Percentiles rank a stretch among this genome's conserved stretches.
Conservation (phyloP, 2,329 filamentous ascomycete species). For the Trichophyton simii region DNA sequence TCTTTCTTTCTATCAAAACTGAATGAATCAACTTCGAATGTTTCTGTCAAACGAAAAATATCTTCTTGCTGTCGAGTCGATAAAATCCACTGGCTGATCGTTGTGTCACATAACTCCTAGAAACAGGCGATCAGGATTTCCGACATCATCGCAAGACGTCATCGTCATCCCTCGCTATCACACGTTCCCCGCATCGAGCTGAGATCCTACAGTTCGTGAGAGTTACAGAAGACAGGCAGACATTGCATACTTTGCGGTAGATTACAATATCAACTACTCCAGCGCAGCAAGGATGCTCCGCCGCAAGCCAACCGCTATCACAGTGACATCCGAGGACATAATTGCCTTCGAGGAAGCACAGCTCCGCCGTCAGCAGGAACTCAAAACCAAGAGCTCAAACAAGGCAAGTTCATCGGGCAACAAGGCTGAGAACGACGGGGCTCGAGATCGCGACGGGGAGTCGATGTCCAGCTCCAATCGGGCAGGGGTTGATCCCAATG, state of each 20-base stretch:
- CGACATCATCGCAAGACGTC: background rate
- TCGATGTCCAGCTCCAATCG: slow-evolving; percentile 11
- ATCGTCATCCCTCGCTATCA: background rate
- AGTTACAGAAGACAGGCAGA: background rate
- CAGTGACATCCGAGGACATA: slow-evolving; percentile 38
- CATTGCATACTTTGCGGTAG: background rate
- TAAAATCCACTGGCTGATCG: too few species aligned
- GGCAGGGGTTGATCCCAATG: slow-evolving; percentile 32
- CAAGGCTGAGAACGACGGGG: background rate
- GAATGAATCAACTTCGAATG: too few species aligned
- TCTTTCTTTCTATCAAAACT: background rate
- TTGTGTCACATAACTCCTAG: background rate
- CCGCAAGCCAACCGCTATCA: slow-evolving; percentile 40
- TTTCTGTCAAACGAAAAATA: too few species aligned
- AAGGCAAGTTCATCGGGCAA: background rate
- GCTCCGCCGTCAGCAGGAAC: slow-evolving; percentile 16
- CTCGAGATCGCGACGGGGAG: background rate
- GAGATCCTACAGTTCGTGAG: background rate
- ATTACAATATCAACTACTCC: too few species aligned
- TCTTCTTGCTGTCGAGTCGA: too few species aligned
- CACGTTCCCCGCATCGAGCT: background rate
- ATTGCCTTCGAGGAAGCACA: slow-evolving; percentile 35
- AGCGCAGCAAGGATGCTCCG: slow-evolving; percentile 32
- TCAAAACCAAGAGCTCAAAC: slow-evolving; percentile 11
- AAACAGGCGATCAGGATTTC: background rate